Base-by-base conservation (phyloP, 208 protist species). In the Crithidia thermophila region DNA sequence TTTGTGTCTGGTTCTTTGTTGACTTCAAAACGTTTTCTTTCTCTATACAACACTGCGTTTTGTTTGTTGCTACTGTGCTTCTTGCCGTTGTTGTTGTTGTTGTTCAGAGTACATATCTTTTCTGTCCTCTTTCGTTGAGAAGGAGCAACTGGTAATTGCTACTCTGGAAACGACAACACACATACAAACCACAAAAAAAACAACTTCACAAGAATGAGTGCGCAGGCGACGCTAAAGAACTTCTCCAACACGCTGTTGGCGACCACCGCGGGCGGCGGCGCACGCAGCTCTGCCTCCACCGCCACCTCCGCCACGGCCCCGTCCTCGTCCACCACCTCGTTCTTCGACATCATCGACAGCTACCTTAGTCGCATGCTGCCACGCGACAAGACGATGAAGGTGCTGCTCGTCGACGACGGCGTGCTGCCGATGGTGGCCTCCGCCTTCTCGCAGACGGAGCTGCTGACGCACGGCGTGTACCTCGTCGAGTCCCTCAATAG, bases 401-500 rank as follows among this genome's bases (percentile, higher is more conserved):
- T 98, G 21, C 89, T 99, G 1, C 82, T 99, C 23, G 72, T 99
- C 18, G 98, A 99, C 73, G 83, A 94, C 30, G 81, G 81, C 27
- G 99, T 96, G 57, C 85, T 96, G 34, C 83, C 80, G 50, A 98
- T 99, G 39, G 87, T 99, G 16, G 93, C 87, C 25, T 94, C 98
- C 77, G 90, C 97, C 27, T 97, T 89, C 71, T 95, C 96, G 7
- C 94, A 98, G 77, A 96, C 94, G 1, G 81, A 95, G 45, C 88
- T 99, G 8, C 82, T 99, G 30, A 87, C 98, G 57, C 93, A 97
- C 59, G 91, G 97, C 47, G 97, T 99, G 2, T 99, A 98, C 65
- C 81, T 99, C 21, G 91, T 99, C 40, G 97, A 99, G 67, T 70
- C 82, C 1, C 60, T 99, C 21, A 73, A 64, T 60, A 75, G 93